Conservation (phyloP, 345 rosid genomes). For the Citrus australasica region DNA sequence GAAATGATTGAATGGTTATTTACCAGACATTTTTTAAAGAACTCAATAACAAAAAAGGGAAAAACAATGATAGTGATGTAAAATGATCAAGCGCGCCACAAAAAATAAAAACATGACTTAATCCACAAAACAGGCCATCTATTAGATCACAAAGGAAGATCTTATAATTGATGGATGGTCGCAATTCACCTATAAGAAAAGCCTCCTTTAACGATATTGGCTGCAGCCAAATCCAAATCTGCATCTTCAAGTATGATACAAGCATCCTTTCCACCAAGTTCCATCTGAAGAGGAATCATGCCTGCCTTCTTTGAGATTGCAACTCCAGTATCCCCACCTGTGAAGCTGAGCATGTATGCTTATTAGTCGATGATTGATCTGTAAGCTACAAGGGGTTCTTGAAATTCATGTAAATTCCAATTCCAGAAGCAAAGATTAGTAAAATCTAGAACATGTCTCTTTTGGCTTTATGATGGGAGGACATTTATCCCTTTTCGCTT, state of each 20-base stretch:
- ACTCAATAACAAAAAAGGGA: background rate
- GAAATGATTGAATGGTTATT: background rate
- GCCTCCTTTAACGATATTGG: conserved; percentile 88
- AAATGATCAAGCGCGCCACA: background rate
- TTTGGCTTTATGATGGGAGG: background rate
- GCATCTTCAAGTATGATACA: conserved; percentile 95
- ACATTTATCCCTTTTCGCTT: background rate
- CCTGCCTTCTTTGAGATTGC: conserved; percentile 89
- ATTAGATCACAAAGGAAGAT: background rate
- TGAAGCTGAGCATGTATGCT: conserved; percentile 52
- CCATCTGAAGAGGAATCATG: conserved; percentile 99
- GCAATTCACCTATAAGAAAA: conserved; percentile 71
- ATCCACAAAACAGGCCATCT: background rate
- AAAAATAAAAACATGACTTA: background rate
- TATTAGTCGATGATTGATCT: background rate
- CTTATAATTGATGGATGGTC: background rate
- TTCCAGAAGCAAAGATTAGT: background rate
- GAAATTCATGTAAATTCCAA: background rate
- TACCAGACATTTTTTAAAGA: background rate
- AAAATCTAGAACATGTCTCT: background rate
- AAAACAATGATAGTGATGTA: background rate
- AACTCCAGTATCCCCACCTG: conserved; percentile 94
- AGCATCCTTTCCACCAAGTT: conserved; percentile 95
- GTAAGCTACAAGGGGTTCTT: background rate
- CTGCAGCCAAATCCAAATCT: conserved; percentile 84